Evolutionary conservation across 495 filamentous ascomycete species (phyloP).

Genomic region (Xylaria acuta): DNA sequence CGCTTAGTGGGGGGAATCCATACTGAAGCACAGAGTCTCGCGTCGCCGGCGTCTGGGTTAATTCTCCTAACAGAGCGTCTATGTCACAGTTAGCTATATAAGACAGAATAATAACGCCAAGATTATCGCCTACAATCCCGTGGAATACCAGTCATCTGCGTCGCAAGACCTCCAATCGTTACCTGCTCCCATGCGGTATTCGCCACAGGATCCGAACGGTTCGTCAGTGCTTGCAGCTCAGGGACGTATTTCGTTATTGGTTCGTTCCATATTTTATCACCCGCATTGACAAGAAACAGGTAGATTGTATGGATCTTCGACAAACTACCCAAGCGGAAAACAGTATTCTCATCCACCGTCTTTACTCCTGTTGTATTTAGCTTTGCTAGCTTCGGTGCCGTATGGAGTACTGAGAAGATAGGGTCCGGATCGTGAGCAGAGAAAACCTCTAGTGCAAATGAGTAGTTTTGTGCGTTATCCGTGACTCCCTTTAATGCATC

Average conservation of each 20-base stretch:
- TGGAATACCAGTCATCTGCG: slow-evolving; percentile 59
- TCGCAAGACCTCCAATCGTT: slow-evolving; percentile 61
- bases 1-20: slow-evolving; percentile 49
- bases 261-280: slow-evolving; percentile 46
- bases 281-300: slow-evolving; percentile 48
- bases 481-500: slow-evolving; percentile 37
- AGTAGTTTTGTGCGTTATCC: slow-evolving; percentile 46
- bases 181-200: slow-evolving; percentile 60
- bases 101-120: neutral
- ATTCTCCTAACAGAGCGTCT: slow-evolving; percentile 53
- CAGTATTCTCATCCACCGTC: slow-evolving; percentile 51
- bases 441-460: slow-evolving; percentile 58
- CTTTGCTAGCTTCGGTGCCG: slow-evolving; percentile 47
- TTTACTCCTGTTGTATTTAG: slow-evolving; percentile 48
- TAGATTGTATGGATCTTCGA: slow-evolving; percentile 59
- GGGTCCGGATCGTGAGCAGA: slow-evolving; percentile 49
- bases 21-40: slow-evolving; percentile 38
- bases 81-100: slow-evolving; percentile 28
- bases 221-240: slow-evolving; percentile 52
- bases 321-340: slow-evolving; percentile 58
- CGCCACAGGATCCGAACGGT: slow-evolving; percentile 39
- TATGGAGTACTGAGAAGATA: slow-evolving; percentile 55
- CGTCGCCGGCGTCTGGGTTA: slow-evolving; percentile 46
- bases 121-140: slow-evolving; percentile 45
- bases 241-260: slow-evolving; percentile 61